Percentiles rank a stretch among this genome's conserved stretches.
These are phyloP conservation scores for Pecoramyces ruminantium DNA, from an alignment of 192 early-diverging fungal genomes.

Conservation along the genomic window DNA sequence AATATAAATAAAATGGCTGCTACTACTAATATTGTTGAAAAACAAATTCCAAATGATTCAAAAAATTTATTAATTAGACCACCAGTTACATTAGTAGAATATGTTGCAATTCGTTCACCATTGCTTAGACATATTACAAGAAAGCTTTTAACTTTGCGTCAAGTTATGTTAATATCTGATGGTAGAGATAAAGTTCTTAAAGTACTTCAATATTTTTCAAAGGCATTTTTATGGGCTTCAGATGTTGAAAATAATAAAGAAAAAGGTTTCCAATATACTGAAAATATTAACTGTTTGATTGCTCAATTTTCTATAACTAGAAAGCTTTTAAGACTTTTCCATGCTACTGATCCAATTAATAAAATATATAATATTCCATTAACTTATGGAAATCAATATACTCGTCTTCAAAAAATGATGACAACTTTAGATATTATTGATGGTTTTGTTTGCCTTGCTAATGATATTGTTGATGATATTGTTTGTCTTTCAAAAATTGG, in stretches of 20 bases:
- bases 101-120: background rate
- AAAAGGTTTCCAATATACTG: background rate
- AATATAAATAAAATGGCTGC: too few species aligned
- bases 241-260: conserved; percentile 7
- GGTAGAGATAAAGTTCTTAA: conserved; percentile 76
- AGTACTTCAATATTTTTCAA: conserved; percentile 54
- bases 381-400: background rate
- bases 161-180: conserved; percentile 49
- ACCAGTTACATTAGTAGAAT: background rate
- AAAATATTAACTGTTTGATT: conserved; percentile 12
- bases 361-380: conserved; percentile 20
- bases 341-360: conserved; percentile 46
- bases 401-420: background rate
- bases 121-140: background rate
- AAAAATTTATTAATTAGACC: background rate
- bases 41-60: background rate
- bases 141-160: conserved; percentile 18
- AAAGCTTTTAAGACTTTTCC: conserved; percentile 53
- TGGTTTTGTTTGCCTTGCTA: conserved; percentile 28
- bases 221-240: conserved; percentile 39
- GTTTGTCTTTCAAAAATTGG: conserved; percentile 55
- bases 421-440: conserved; percentile 16
- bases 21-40: background rate
- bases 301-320: conserved; percentile 56
- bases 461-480: conserved; percentile 60